Evolutionary conservation across 2,329 filamentous ascomycete species (phyloP), one percentile per base, ranked within the genome.

Genomic region (Epichloe scottii): DNA sequence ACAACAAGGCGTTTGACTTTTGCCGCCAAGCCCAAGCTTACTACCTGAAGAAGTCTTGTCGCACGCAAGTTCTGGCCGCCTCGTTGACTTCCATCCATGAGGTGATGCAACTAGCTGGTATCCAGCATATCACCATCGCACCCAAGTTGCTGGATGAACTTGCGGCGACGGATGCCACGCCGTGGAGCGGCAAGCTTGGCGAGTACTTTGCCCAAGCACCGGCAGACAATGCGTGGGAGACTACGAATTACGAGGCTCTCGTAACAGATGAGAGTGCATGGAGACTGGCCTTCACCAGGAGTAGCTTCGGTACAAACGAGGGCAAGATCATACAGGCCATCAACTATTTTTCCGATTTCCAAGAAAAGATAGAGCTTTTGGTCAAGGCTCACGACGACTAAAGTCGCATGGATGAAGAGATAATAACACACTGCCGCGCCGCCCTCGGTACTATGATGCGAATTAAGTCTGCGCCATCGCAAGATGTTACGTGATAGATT

Each of bases 41-140:
- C 59, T 81, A 77, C 58, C 59, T 70, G 26, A 57, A 59, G 43
- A 62, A 65, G 50, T 64, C 60, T 5, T 63, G 58, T 57, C 67
- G 59, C 33, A 81, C 78, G 0, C 65, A 73, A 51, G 75, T 83
- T 3, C 59, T 83, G 5, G 74, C 76, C 0, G 79, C 78, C 3
- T 79, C 76, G 37, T 63, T 84, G 44, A 81, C 77, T 0, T 77
- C 72, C 0, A 70, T 73, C 1, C 70, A 75, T 2, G 78, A 85
- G 56, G 74, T 79, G n/a, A 75, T 79, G 67, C 67, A 67, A 44
- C 67, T 84, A 2, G 76, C 76, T 2, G 78, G 79, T 0, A 73
- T 75, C 1, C 67, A 79, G 38, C 76, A 81, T 59, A 74, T 84
- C 21, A 83, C 80, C 0, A 69, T 85, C 37, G 69, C 78, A 0